Evolutionary conservation across 1,139 yeast genomes (phyloP), one percentile per base, ranked within the genome.

Genomic region (Yarrowia galli): DNA sequence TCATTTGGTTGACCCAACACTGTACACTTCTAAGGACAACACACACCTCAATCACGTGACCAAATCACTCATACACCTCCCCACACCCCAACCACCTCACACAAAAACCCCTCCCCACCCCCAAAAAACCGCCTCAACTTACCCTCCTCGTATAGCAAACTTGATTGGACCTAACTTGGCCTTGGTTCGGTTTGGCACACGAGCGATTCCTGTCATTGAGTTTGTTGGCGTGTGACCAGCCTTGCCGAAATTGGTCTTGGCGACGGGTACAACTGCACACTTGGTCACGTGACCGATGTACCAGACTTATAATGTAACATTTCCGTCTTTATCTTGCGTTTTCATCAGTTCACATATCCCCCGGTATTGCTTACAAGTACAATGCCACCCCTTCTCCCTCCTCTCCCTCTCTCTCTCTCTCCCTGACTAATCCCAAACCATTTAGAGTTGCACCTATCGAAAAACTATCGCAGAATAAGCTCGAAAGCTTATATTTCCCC

Each of bases 211-310:
- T 28, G 32, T 28, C 32, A 36, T 18, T 22, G 60, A 53, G 45
- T 53, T 53, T n/a, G n/a, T 53, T 25, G 45, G 32, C 60, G 35
- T 36, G 32, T 53, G 43, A 28, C 56, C 56, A 49, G 56, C 56
- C 56, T 49, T 32, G 56, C 56, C 40, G 25, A n/a, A 28, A 10
- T 16, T 7, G 6, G 53, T 35, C 36, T 35, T 35, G 36, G 36
- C 36, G 36, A 28, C 32, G 32, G 6, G 6, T 7, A 28, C 32
- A 28, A 28, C 32, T 28, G 32, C 10, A 28, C 10, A 10, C 6
- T 3, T n/a, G 25, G 13, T 43, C 48, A 22, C 28, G 10, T 43
- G 46, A 12, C 4, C 22, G 22, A 22, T 13, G 16, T 16, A 13
- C 3, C 4, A 5, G 38, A 15, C 12, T 9, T 16, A 12, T 9